Percentiles rank a stretch among this genome's conserved stretches.
These are phyloP conservation scores for Vaccinium vitisidaea DNA, from an alignment of 148 eudicot genomes.

Conservation along the genomic window DNA sequence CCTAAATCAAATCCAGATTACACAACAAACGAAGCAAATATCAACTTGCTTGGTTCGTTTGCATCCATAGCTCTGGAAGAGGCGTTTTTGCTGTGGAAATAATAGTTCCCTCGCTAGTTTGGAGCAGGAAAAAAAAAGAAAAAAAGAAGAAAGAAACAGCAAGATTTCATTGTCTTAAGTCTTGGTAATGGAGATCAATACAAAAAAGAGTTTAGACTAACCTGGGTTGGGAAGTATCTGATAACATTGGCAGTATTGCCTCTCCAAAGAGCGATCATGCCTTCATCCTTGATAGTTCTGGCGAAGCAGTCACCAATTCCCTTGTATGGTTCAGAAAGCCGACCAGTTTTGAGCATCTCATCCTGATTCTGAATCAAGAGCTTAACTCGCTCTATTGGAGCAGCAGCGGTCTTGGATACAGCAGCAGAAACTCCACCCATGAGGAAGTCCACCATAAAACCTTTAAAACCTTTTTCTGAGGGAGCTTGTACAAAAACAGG, in stretches of 20 bases:
- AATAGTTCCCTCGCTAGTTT: not conserved
- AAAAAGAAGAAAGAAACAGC: not conserved
- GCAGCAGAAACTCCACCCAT: conserved; percentile 83
- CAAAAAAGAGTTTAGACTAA: conserved; percentile 13
- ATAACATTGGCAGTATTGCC: conserved; percentile 82
- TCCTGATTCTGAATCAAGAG: conserved; percentile 79
- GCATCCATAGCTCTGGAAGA: not conserved
- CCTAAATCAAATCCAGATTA: not conserved
- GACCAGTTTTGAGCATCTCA: conserved; percentile 73
- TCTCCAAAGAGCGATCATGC: conserved; percentile 66
- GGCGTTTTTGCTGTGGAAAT: not conserved
- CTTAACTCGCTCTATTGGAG: conserved; percentile 81
- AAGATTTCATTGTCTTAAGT: not conserved
- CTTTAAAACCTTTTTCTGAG: conserved; percentile 34
- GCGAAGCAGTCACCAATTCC: conserved; percentile 70
- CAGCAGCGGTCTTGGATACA: conserved; percentile 72
- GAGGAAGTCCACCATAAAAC: conserved; percentile 57
- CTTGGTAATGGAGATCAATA: not conserved
- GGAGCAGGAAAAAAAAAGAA: not conserved
- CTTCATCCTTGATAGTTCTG: conserved; percentile 73
- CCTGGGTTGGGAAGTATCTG: conserved; percentile 93
- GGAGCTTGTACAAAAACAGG: conserved; percentile 49
- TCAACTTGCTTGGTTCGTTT: not conserved
- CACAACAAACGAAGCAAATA: not conserved
- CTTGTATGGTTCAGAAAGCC: conserved; percentile 69